Conservation (phyloP, 805 yeast genomes). For the Pichia californica region DNA sequence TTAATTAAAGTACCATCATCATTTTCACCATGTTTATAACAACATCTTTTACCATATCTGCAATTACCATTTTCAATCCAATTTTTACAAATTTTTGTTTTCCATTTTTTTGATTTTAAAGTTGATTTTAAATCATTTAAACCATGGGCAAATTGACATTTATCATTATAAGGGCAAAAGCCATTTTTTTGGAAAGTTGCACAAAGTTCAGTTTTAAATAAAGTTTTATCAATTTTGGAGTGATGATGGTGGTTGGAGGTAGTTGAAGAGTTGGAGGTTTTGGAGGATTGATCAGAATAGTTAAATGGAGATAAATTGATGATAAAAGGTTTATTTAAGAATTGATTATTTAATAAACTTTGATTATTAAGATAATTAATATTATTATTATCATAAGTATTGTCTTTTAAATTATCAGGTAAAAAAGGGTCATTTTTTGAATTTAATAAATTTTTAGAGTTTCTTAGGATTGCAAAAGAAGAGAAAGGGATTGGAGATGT, state of each 20-base stretch:
- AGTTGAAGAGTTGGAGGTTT: slow-evolving; percentile 1
- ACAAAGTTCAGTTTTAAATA: slow-evolving; percentile 89
- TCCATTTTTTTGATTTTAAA: slow-evolving; percentile 75
- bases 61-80: slow-evolving; percentile 80
- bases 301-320: background rate
- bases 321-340: slow-evolving; percentile 1
- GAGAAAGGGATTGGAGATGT: slow-evolving; percentile 15
- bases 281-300: background rate
- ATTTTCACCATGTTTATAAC: slow-evolving; percentile 71
- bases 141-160: slow-evolving; percentile 96
- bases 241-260: too few species aligned
- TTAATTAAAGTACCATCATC: slow-evolving; percentile 14
- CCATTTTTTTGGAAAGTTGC: slow-evolving; percentile 67
- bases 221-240: slow-evolving; percentile 18
- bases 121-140: slow-evolving; percentile 64
- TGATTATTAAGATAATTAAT: background rate
- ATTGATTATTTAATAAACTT: slow-evolving; percentile 6
- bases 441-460: background rate
- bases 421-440: slow-evolving; percentile 7
- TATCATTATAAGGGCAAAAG: slow-evolving; percentile 78
- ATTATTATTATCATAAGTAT: background rate
- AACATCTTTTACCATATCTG: slow-evolving; percentile 85
- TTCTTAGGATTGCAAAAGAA: slow-evolving; percentile 3
- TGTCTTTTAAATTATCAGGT: slow-evolving; percentile 1
- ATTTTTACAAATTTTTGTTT: slow-evolving; percentile 86